These are phyloP conservation scores for Miscanthus lutarioriparius DNA, from an alignment of 176 grass and related monocot genomes.

Conservation along the genomic window DNA sequence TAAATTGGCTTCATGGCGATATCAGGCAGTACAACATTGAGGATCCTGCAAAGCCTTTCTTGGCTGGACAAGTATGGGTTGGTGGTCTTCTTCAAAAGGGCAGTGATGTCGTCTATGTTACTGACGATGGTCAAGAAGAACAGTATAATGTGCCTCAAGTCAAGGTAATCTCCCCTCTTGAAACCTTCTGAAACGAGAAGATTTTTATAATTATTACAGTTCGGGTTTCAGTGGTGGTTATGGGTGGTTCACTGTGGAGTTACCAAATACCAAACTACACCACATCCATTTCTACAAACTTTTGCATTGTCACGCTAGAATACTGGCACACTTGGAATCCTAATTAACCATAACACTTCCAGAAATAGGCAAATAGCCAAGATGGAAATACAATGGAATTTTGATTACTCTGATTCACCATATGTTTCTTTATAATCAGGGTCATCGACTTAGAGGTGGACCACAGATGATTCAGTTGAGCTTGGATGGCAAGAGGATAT, in stretches of 20 bases:
- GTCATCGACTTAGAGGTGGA: constrained; percentile 81
- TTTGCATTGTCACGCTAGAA: neutral
- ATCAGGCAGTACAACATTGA: constrained; percentile 95
- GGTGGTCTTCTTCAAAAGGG: constrained; percentile 94
- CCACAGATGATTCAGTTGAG: constrained; percentile 97
- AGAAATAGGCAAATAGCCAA: too few relatives aligned
- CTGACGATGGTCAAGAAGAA: constrained; percentile 65
- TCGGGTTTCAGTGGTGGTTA: neutral
- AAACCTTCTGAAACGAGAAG: neutral
- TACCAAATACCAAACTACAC: neutral
- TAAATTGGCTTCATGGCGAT: constrained; percentile 97
- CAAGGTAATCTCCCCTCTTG: constrained; percentile 52
- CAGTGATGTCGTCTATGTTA: constrained; percentile 62
- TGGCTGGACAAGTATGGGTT: constrained; percentile 86
- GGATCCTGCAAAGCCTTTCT: constrained; percentile 79
- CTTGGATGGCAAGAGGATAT: constrained; percentile 82
- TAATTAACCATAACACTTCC: neutral
- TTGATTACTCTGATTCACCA: neutral
- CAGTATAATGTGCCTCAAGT: constrained; percentile 77
- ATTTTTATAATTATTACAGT: neutral
- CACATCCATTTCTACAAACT: neutral
- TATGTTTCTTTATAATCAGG: constrained; percentile 39
- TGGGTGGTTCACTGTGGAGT: neutral
- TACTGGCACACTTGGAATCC: neutral
- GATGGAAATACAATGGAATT: neutral